These are phyloP conservation scores for Penicillium sp. DNA, from an alignment of 2,329 filamentous ascomycete species.

Conservation along the genomic window DNA sequence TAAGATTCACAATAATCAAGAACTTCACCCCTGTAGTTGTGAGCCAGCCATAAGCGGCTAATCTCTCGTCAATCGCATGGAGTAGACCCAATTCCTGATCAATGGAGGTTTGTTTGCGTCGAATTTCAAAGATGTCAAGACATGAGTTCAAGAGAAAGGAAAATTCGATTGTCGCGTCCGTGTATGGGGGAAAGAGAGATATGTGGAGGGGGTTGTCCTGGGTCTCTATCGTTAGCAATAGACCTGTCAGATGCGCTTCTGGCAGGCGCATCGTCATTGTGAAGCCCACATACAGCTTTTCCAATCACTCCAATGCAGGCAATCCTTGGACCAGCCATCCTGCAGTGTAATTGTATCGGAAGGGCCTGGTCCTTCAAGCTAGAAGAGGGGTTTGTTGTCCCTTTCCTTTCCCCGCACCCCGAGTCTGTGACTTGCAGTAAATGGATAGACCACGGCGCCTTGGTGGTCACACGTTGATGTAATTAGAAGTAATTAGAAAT, in stretches of 20 bases:
- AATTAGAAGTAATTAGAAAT: too few relatives aligned
- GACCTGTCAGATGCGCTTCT: background rate
- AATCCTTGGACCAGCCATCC: conserved; percentile 63
- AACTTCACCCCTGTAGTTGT: conserved; percentile 94
- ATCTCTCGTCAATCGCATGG: conserved; percentile 86
- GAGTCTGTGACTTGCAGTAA: background rate
- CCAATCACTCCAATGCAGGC: conserved; percentile 92
- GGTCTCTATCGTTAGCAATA: background rate
- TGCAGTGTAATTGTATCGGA: background rate
- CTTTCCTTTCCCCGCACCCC: background rate
- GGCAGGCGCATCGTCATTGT: background rate
- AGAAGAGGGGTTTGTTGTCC: background rate
- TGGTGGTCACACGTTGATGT: background rate
- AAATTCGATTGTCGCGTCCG: conserved; percentile 66
- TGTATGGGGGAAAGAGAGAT: conserved; percentile 75
- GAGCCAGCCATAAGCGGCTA: conserved; percentile 92
- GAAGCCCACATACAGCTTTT: conserved; percentile 62
- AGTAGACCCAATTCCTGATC: conserved; percentile 87
- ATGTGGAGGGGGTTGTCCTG: conserved; percentile 98
- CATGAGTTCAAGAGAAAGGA: conserved; percentile 85
- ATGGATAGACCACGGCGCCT: background rate
- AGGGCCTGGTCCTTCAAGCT: background rate
- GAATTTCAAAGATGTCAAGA: conserved; percentile 88
- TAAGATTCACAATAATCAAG: conserved; percentile 85
- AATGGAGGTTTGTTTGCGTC: conserved; percentile 64